Percentiles rank a stretch among this genome's conserved stretches.
phyloP scores from a whole-genome alignment of 257 asterid species.

The Primulina tabacum region DNA sequence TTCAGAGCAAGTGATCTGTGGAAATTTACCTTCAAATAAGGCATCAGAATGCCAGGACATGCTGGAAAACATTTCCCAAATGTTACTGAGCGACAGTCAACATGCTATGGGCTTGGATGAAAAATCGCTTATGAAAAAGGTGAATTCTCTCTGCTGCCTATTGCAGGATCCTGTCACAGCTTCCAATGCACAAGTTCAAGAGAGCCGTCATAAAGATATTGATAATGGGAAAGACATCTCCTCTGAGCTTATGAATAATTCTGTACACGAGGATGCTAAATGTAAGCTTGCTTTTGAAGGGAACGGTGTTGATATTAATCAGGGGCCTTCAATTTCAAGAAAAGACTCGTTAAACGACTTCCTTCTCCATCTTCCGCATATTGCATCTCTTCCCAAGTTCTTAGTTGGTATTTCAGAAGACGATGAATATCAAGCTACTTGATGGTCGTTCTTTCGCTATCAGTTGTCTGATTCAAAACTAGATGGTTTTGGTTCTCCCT shows the following conservation, averaged over 20 bases:
- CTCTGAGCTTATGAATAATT: conserved; percentile 25
- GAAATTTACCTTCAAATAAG: conserved; percentile 47
- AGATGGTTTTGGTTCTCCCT: conserved; percentile 5
- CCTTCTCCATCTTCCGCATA: conserved; percentile 66
- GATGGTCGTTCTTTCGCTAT: conserved; percentile 7
- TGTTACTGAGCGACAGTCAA: conserved; percentile 50
- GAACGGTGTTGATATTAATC: conserved; percentile 27
- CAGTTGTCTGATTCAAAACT: neutral
- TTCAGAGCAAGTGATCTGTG: conserved; percentile 61
- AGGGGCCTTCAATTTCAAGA: conserved; percentile 43
- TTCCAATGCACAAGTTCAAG: conserved; percentile 36
- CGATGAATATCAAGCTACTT: conserved; percentile 36
- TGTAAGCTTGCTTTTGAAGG: conserved; percentile 27
- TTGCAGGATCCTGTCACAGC: conserved; percentile 48
- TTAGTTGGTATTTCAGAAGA: conserved; percentile 52
- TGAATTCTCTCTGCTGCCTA: conserved; percentile 68
- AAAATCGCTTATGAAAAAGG: conserved; percentile 72
- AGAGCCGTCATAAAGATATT: conserved; percentile 28
- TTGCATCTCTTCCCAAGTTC: conserved; percentile 57
- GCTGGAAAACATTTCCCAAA: conserved; percentile 51
- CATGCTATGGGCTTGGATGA: conserved; percentile 59
- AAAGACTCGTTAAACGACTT: conserved; percentile 66
- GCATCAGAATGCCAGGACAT: conserved; percentile 62
- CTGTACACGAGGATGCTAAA: conserved; percentile 23
- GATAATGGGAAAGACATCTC: conserved; percentile 29